These are phyloP conservation scores for Fusarium sacchari DNA, from an alignment of 2,329 filamentous ascomycete species.

Conservation along the genomic window DNA sequence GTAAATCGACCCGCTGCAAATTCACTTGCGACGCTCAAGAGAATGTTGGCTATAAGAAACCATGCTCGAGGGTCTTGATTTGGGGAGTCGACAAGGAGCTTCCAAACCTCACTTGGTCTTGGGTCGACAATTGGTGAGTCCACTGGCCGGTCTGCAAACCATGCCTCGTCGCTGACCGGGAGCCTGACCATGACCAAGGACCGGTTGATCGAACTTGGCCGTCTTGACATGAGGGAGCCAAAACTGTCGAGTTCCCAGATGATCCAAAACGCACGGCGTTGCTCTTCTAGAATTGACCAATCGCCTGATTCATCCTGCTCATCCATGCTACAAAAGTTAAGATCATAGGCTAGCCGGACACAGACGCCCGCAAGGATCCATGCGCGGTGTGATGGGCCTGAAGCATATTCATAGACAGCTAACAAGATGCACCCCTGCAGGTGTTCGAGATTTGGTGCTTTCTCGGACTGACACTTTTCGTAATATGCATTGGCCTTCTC, in stretches of 20 bases:
- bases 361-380: background rate
- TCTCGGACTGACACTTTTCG: background rate
- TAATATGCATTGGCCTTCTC: background rate
- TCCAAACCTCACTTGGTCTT: background rate
- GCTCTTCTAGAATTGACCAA: background rate
- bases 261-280: background rate
- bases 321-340: background rate
- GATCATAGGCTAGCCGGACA: background rate
- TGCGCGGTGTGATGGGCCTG: background rate
- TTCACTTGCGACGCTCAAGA: background rate
- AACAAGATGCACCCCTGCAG: background rate
- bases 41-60: background rate
- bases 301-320: background rate
- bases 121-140: background rate
- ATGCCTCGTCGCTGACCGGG: background rate
- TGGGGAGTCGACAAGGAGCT: background rate
- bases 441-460: background rate
- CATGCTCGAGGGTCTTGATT: background rate
- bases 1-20: background rate
- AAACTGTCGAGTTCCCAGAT: background rate
- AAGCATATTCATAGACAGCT: background rate
- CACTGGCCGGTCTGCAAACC: background rate
- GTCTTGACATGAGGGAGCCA: background rate
- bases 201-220: background rate
- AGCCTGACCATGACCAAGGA: background rate